Evolutionary conservation across 495 filamentous ascomycete genomes (phyloP), one percentile per base, ranked within the genome.

Genomic region (Letharia columbiana): DNA sequence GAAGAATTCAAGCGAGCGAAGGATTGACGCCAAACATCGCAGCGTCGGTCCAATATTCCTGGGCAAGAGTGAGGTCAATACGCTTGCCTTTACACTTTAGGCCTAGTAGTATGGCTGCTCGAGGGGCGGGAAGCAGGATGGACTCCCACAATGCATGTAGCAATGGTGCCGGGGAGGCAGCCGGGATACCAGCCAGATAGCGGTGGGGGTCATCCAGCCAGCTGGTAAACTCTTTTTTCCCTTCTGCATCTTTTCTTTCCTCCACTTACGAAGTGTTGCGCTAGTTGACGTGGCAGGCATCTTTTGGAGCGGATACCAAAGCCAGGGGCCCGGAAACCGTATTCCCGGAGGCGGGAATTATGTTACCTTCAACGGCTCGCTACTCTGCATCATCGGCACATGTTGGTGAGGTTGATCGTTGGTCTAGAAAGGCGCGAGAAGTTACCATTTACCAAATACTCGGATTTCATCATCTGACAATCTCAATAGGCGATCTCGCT

Each of bases 201-300:
- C 44, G 44, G 54, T 23, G 3, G 15, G 23, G 63, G 40, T 31
- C 42, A 18, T 28, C 45, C 33, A 63, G 61, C 12, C 28, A 63
- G 28, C 28, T 40, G 11, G 20, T 60, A 35, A 65, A 31, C 41
- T 31, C 56, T 47, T 2, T 47, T 20, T 39, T 39, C 37, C 23
- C 23, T 28, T 28, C 23, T 28, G 23, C 23, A 28, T 28, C 23
- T 28, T 28, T 28, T 5, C 17, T 18, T 18, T 47, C 40, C 4
- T 35, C 63, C 63, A 59, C 15, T 65, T 2, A 66, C 17, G 33
- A 58, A 60, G 56, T 20, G 44, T 40, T 28, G 45, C 58, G 59
- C 58, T 66, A 54, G 45, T 37, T 66, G 64, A 66, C 58, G 64
- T 66, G 64, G 64, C 64, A 66, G 44, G 9, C 47, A 56, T 56